phyloP scores from a whole-genome alignment of 768 basidiomycete species.

The Cantharellus cinnabarinus region DNA sequence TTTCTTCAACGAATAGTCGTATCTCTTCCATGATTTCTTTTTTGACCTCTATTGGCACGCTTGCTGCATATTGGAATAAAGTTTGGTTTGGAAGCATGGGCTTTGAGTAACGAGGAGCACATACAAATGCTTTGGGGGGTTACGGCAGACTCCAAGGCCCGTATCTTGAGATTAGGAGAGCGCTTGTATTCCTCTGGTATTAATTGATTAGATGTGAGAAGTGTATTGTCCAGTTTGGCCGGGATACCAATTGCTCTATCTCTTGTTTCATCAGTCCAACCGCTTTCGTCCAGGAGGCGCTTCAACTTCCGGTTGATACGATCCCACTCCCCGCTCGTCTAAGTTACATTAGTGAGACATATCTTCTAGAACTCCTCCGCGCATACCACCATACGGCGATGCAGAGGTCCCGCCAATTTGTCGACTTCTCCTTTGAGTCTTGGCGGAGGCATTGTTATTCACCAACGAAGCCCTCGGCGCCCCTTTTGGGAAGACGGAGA shows the following conservation, averaged over 20 bases:
- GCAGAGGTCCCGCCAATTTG: background rate
- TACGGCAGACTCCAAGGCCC: background rate
- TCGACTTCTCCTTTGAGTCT: background rate
- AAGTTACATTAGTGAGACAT: too few relatives aligned
- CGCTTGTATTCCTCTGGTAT: background rate
- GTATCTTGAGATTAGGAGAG: background rate
- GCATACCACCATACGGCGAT: background rate
- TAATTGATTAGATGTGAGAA: background rate
- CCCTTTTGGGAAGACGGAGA: too few relatives aligned
- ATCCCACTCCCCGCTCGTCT: background rate
- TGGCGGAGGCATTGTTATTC: too few relatives aligned
- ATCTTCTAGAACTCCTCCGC: background rate
- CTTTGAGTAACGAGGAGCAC: background rate
- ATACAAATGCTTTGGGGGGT: background rate
- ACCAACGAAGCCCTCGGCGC: too few relatives aligned
- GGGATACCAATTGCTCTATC: background rate
- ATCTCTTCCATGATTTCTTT: background rate
- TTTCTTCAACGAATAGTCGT: constrained; percentile 1
- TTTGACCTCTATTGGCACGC: background rate
- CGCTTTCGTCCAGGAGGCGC: background rate
- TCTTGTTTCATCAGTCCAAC: constrained; percentile 1
- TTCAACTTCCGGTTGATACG: background rate
- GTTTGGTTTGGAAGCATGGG: background rate
- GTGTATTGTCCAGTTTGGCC: background rate
- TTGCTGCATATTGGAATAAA: background rate